phyloP scores from a whole-genome alignment of 306 rosid genomes.

The Acacia acuminata region DNA sequence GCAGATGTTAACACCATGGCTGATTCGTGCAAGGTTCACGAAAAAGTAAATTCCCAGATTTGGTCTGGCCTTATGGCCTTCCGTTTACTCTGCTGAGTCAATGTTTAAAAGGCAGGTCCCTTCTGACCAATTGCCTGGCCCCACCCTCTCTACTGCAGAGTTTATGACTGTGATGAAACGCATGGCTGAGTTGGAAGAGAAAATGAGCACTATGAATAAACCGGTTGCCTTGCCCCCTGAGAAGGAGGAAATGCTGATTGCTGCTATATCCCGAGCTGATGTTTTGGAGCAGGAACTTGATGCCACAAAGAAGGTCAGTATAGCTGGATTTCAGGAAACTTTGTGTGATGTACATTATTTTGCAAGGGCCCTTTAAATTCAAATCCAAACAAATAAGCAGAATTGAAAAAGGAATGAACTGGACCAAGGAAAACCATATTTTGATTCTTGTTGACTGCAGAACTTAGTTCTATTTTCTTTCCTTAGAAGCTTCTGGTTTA shows the following conservation, averaged over 20 bases:
- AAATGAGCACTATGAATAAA: slow-evolving; percentile 44
- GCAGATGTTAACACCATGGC: slow-evolving; percentile 27
- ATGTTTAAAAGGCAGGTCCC: slow-evolving; percentile 27
- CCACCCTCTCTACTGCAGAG: slow-evolving; percentile 42
- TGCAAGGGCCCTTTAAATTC: too few relatives aligned
- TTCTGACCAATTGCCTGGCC: slow-evolving; percentile 36
- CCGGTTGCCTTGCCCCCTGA: slow-evolving; percentile 62
- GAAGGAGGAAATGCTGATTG: slow-evolving; percentile 68
- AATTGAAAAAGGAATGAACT: background rate
- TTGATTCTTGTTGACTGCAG: background rate
- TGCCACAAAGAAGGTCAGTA: slow-evolving; percentile 69
- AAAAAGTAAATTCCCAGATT: too few relatives aligned
- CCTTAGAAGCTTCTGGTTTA: background rate
- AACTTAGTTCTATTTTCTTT: background rate
- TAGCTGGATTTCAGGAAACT: background rate
- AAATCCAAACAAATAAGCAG: too few relatives aligned
- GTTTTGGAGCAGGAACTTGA: slow-evolving; percentile 65
- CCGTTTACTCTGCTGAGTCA: too few relatives aligned
- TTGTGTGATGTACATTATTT: background rate
- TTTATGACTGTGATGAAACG: slow-evolving; percentile 70
- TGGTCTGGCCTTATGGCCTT: too few relatives aligned
- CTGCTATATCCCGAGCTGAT: slow-evolving; percentile 58
- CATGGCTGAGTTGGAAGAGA: slow-evolving; percentile 83
- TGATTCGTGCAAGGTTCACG: background rate
- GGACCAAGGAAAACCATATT: background rate